Evolutionary conservation across 1,284 basidiomycete species (phyloP), one percentile per base, ranked within the genome.

Genomic region (Ceratobasidium sp.): DNA sequence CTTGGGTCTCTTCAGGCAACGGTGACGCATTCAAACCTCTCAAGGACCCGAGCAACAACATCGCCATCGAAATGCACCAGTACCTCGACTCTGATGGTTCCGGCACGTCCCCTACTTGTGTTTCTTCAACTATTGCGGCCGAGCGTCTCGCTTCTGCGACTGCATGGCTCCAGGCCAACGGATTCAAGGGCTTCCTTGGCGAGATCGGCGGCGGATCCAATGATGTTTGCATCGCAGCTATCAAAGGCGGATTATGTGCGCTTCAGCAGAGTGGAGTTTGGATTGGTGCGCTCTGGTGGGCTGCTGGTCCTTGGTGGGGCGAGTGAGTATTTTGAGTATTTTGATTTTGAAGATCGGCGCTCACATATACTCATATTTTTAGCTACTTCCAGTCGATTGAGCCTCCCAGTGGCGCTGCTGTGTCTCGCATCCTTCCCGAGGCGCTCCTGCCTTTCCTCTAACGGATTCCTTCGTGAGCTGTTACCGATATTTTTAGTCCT

Each of bases 61-160:
- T 85, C 65, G 87, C 86, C 55, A 86, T 89, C 74, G 86, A 89
- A 78, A 89, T 89, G 87, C 87, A 89, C 78, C 87, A 89, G 78
- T 90, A 90, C 81, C 86, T 89, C 75, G 88, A 89, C 79, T 86
- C 84, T 60, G 88, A 90, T 78, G 84, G 86, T 75, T 88, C 87
- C 53, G 88, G 88, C 64, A 89, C 88, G 3, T 83, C 79, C 55
- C 78, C 76, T 4, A 83, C 80, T 32, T 89, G 88, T 76, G 88
- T 89, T 23, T 87, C 85, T 9, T 81, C 84, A n/a, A 88, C 87
- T 30, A 88, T 89, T 77, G 87, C 85, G 72, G 83, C 83, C 28
- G 85, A 87, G 75, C 87, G 87, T 75, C 79, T 89, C 59, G 81
- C 83, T 46, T 83, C 78, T 53, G 87, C 88, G 5, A 89, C 88